Evolutionary conservation across 805 yeast species (phyloP).

Genomic region (Sporopachydermia quercuum): DNA sequence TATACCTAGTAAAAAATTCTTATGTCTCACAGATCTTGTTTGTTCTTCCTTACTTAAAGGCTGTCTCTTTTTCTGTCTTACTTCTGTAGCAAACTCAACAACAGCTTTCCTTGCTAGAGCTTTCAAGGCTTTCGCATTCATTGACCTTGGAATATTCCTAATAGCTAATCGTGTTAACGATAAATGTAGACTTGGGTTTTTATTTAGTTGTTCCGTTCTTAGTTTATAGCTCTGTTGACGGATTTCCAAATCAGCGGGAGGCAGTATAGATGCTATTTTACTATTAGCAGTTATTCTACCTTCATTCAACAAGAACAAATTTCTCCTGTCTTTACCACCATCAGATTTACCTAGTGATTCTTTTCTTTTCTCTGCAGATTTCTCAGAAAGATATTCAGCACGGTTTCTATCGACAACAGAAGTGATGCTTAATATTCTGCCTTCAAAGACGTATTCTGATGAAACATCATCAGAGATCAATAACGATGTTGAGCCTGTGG

Average conservation of each 20-base stretch:
- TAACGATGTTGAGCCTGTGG: conserved; percentile 41
- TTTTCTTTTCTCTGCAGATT: conserved; percentile 57
- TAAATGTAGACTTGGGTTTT: conserved; percentile 81
- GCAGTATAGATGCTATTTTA: conserved; percentile 53
- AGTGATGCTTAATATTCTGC: conserved; percentile 72
- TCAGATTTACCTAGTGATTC: conserved; percentile 71
- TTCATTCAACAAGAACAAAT: conserved; percentile 76
- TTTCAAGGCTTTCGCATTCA: conserved; percentile 78
- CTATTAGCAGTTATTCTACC: conserved; percentile 80
- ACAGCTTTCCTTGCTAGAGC: conserved; percentile 90
- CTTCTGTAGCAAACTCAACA: conserved; percentile 87
- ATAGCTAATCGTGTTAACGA: conserved; percentile 93
- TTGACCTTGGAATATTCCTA: conserved; percentile 83
- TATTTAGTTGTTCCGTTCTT: conserved; percentile 79
- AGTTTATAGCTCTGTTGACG: conserved; percentile 78
- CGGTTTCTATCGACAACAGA: conserved; percentile 79
- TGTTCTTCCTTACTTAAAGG: conserved; percentile 83
- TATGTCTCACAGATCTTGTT: conserved; percentile 59
- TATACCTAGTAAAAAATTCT: conserved; percentile 14
- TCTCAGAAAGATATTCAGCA: conserved; percentile 60
- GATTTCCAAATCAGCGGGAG: conserved; percentile 65
- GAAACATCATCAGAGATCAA: conserved; percentile 89
- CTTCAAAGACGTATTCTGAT: conserved; percentile 70
- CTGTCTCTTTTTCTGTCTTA: conserved; percentile 57
- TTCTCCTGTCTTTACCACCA: conserved; percentile 69